phyloP scores from a whole-genome alignment of 2,329 filamentous ascomycete genomes.

The Diaporthe destruens region DNA sequence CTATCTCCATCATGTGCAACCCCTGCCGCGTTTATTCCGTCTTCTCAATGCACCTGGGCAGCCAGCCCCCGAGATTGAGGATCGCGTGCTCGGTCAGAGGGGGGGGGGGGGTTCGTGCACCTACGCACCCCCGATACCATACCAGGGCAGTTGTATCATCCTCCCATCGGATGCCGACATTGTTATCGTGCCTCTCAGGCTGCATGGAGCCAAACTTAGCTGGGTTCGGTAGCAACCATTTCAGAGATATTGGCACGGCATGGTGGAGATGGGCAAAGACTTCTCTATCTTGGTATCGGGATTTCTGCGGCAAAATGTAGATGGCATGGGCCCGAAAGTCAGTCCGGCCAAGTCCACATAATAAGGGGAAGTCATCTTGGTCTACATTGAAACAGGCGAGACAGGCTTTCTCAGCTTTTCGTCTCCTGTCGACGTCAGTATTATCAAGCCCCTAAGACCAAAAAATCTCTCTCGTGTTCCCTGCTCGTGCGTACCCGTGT shows the following conservation, averaged over 20 bases:
- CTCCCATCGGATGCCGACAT: constrained; percentile 25
- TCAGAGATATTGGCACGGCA: constrained; percentile 1
- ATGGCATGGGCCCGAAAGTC: not conserved
- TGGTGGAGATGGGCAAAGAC: not conserved
- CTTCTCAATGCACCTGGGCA: constrained; percentile 18
- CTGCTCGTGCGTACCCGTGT: not conserved
- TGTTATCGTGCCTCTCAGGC: constrained; percentile 18
- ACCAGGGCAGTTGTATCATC: constrained; percentile 29
- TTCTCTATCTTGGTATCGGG: not conserved
- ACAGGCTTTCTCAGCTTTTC: not conserved
- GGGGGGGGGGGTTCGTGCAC: not conserved
- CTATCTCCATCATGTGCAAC: not conserved
- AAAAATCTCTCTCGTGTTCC: not conserved
- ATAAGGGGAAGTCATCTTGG: constrained; percentile 3
- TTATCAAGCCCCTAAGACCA: not conserved
- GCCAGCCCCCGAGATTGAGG: not conserved
- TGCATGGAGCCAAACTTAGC: not conserved
- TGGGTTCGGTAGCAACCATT: constrained; percentile 1
- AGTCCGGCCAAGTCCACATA: not conserved
- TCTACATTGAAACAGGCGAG: not conserved
- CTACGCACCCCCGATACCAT: not conserved
- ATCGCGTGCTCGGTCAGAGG: constrained; percentile 2
- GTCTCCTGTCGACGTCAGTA: not conserved
- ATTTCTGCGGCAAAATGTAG: constrained; percentile 14
- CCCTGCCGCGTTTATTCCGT: not conserved